Base-by-base conservation (phyloP, 2,329 filamentous ascomycete species). In the Zymoseptoria pseudotritici region DNA sequence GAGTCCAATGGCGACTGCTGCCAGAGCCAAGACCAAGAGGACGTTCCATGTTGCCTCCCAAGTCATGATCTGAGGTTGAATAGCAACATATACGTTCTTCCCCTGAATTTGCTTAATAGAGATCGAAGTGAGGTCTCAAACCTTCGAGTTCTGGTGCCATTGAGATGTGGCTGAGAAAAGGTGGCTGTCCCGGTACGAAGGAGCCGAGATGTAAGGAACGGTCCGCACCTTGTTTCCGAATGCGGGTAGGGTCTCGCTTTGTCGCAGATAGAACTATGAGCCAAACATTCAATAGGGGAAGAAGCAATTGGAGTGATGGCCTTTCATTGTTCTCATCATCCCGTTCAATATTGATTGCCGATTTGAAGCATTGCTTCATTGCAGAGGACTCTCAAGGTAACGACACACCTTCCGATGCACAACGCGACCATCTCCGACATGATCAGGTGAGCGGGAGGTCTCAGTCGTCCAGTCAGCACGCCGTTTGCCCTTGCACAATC, bases 1-100 rank as follows among this genome's bases (percentile, higher is more conserved):
- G 50, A 82, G 62, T 7, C 79, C 80, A 64, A 84, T 67, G 10
- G 76, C 66, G 3, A 77, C 80, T 17, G 79, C 81, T 11, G 77
- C 58, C 13, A 80, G 67, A 4, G 72, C 71, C n/a, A 76, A 62
- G 22, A 71, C 69, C 51, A 83, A 65, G 8, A 71, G 66, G 61
- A 79, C 20, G 54, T 76, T 72, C 69, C 70, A 71, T 13, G 60
- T 49, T 51, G 65, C 54, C 52, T 62, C 61, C 69, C 71, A 74
- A 64, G 59, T 20, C 60, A 61, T 62, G 36, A 11, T 42, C 1
- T 42, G 36, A 42, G 36, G 4, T 17, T 42, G 36, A 42, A 10
- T 1, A 42, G 17, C 10, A 42, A 42, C 36, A 13, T 17, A 42
- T 42, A 42, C 4, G 17, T 7, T 10, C 10, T 17, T 42, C 7